Evolutionary conservation across 2,329 filamentous ascomycete genomes (phyloP).

Genomic region (Aspergillus arachidicola): DNA sequence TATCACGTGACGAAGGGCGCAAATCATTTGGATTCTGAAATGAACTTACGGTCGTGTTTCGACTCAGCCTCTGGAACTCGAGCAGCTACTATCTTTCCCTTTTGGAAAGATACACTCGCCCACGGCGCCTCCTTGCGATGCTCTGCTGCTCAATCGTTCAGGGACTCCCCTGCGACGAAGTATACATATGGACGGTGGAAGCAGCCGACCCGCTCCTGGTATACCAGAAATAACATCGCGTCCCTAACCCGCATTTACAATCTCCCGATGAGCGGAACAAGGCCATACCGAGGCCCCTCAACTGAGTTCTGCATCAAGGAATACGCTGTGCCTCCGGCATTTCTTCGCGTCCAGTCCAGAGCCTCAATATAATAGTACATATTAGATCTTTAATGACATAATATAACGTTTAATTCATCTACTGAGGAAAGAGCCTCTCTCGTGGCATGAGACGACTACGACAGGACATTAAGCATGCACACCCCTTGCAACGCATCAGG

Average conservation of each 20-base stretch:
- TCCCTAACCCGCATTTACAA: not conserved
- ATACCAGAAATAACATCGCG: not conserved
- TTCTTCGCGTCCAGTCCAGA: not conserved
- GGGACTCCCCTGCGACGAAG: not conserved
- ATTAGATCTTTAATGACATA: not conserved
- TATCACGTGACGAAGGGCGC: not conserved
- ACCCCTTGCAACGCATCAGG: not conserved
- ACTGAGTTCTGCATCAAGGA: not conserved
- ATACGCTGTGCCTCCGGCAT: not conserved
- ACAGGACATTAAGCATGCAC: not conserved
- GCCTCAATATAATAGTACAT: not conserved
- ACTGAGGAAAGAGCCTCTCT: not conserved
- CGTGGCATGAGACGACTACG: not conserved
- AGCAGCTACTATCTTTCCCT: not conserved
- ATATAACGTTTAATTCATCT: not conserved
- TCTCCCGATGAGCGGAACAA: not conserved
- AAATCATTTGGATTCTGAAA: not conserved
- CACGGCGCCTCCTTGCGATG: not conserved
- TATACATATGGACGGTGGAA: not conserved
- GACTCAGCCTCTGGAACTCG: not conserved
- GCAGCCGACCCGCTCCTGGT: not conserved
- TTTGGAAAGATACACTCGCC: not conserved
- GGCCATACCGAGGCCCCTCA: not conserved
- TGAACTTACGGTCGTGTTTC: not conserved
- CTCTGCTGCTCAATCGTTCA: not conserved